Percentiles rank a stretch among this genome's conserved stretches.
These are phyloP conservation scores for Pythium sukuiense DNA, from an alignment of 352 stramenopile species.

Conservation along the genomic window DNA sequence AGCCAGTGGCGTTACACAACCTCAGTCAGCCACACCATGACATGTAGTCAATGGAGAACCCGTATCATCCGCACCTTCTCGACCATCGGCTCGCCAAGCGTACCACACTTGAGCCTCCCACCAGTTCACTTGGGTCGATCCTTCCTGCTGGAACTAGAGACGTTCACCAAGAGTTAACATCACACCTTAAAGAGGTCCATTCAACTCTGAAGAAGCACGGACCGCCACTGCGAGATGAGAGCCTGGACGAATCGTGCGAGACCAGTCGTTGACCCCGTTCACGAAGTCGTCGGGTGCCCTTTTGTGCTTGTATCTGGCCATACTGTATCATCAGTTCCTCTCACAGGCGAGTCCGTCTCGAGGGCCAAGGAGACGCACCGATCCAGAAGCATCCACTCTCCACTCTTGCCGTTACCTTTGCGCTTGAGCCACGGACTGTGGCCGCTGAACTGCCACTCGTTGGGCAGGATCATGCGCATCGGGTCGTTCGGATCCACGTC, in stretches of 20 bases:
- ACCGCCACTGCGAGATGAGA: constrained; percentile 64
- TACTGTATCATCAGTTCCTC: neutral
- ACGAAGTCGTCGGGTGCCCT: constrained; percentile 53
- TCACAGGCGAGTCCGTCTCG: neutral
- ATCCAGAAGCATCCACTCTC: constrained; percentile 65
- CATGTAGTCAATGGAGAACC: neutral
- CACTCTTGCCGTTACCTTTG: constrained; percentile 69
- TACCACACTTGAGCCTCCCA: constrained; percentile 89
- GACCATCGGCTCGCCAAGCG: constrained; percentile 64
- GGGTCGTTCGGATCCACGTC: constrained; percentile 78
- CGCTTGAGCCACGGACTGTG: constrained; percentile 59
- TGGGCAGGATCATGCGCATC: constrained; percentile 56
- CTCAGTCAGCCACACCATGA: neutral
- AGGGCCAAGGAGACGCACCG: constrained; percentile 21
- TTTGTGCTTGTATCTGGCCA: constrained; percentile 39
- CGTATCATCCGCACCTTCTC: constrained; percentile 36
- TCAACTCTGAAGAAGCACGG: constrained; percentile 20
- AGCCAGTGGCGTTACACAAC: neutral
- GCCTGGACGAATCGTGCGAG: constrained; percentile 46
- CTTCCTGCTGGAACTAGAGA: constrained; percentile 69
- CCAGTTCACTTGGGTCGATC: constrained; percentile 61
- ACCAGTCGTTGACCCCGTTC: constrained; percentile 61
- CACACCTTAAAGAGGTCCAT: neutral
- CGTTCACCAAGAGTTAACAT: neutral
- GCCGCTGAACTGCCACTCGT: constrained; percentile 73